Evolutionary conservation across 1,284 basidiomycete species (phyloP), one percentile per base, ranked within the genome.

Genomic region (Boletus semigastroideus): DNA sequence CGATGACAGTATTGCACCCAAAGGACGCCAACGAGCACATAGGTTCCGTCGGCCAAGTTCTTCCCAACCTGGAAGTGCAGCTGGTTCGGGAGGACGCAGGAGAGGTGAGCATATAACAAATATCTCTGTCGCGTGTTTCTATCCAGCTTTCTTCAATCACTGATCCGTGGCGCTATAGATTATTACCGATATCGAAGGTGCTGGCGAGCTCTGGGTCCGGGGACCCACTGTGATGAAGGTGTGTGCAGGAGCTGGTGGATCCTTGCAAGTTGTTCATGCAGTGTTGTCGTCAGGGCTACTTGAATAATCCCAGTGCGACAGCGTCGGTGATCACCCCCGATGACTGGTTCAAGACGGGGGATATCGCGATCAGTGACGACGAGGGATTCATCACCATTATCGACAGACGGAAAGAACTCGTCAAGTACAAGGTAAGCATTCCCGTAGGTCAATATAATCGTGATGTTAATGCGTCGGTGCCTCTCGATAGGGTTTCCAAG

Each of bases 261-360:
- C 10, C 14, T 49, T 27, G 12, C 31, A 11, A 1, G 30, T 38
- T 13, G 39, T 25, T 55, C 22, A 52, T 49, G 4, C 27, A 19
- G 2, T 28, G 19, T 14, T 17, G 14, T 30, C 4, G 2, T 16
- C 34, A 83, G 81, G 83, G 85, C n/a, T 87, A 86, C 58, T 57
- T 86, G 42, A 84, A 84, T 62, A 90, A 92, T 56, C 70, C 73
- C 0, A 68, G 70, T 16, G 90, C 90, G 7, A 93, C 89, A 0
- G 67, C 68, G 12, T 76, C 82, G 10, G 70, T 83, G 4, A 87
- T 93, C 58, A 91, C 87, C 0, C 65, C 72, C 1, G 84, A 89
- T 53, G 78, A 81, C 4, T 94, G 88, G 88, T 87, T 92, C 76
- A 90, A 88, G 75, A 94, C 90, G 0, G 91, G 91, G 1, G 91